phyloP scores from a whole-genome alignment of 2,329 filamentous ascomycete species.

The Pseudogymnoascus sp. region DNA sequence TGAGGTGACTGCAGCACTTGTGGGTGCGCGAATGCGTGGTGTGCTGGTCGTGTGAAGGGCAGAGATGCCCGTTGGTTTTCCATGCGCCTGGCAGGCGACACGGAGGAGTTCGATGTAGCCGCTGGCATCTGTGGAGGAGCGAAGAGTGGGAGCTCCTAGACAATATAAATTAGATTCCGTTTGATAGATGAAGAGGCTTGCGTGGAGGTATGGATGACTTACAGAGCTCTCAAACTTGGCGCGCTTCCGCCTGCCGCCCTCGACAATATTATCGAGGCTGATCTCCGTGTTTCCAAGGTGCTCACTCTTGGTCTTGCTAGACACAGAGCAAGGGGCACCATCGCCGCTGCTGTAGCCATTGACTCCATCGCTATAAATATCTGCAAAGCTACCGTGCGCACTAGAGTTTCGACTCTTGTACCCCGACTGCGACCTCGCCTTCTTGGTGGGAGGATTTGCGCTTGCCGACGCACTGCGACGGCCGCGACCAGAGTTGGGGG shows the following conservation, averaged over 20 bases:
- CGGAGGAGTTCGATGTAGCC: constrained; percentile 92
- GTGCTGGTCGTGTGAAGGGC: constrained; percentile 67
- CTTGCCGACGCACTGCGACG: constrained; percentile 69
- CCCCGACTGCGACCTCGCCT: constrained; percentile 56
- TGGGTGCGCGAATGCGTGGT: constrained; percentile 72
- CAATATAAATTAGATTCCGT: constrained; percentile 13
- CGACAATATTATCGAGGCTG: constrained; percentile 95
- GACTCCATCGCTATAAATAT: constrained; percentile 55
- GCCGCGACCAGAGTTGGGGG: constrained; percentile 59
- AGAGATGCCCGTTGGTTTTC: constrained; percentile 62
- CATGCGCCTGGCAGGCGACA: constrained; percentile 80
- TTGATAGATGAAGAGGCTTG: neutral
- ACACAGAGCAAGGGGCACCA: constrained; percentile 66
- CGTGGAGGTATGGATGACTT: constrained; percentile 38
- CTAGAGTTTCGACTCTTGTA: constrained; percentile 61
- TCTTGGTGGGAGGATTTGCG: constrained; percentile 48
- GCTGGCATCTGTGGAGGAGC: constrained; percentile 90
- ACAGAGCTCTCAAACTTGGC: constrained; percentile 96
- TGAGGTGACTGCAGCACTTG: constrained; percentile 78
- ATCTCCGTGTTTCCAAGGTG: constrained; percentile 93
- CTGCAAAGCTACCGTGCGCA: constrained; percentile 40
- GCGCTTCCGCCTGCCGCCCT: constrained; percentile 89
- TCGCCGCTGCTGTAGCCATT: constrained; percentile 85
- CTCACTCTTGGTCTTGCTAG: constrained; percentile 70
- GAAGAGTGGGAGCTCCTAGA: constrained; percentile 88